phyloP scores from a whole-genome alignment of 2,329 filamentous ascomycete species.

The Chaetomium sp. region DNA sequence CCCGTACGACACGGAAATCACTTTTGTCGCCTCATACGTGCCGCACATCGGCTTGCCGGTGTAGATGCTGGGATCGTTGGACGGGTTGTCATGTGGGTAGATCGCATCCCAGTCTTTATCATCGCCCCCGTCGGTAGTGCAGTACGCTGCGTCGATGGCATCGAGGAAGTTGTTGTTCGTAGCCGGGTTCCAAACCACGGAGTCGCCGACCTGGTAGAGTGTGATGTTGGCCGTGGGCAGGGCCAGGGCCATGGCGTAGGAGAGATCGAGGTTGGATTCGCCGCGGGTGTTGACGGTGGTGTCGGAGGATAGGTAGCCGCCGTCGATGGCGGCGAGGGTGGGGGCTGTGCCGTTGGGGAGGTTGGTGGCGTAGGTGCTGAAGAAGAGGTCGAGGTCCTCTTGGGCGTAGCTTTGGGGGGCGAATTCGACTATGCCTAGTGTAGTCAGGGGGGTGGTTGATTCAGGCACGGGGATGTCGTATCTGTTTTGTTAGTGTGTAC shows the following conservation, averaged over 20 bases:
- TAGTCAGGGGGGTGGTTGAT: too few species aligned
- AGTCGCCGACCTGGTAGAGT: slow-evolving; percentile 17
- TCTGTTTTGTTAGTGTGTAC: too few species aligned
- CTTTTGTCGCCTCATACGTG: slow-evolving; percentile 39
- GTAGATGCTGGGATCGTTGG: slow-evolving; percentile 27
- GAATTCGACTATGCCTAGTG: slow-evolving; percentile 6
- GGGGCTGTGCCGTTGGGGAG: slow-evolving; percentile 4
- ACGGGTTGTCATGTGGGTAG: slow-evolving; percentile 35
- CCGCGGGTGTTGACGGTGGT: slow-evolving; percentile 1
- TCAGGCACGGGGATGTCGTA: background rate
- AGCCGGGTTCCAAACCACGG: slow-evolving; percentile 6
- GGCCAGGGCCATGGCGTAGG: slow-evolving; percentile 8
- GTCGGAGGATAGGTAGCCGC: background rate
- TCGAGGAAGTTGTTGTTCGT: slow-evolving; percentile 39
- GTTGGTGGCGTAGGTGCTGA: background rate
- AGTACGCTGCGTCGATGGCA: slow-evolving; percentile 42
- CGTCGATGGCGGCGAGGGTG: slow-evolving; percentile 2
- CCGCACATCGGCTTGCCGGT: slow-evolving; percentile 34
- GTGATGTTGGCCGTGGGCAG: too few species aligned
- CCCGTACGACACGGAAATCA: slow-evolving; percentile 49
- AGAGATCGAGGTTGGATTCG: slow-evolving; percentile 13
- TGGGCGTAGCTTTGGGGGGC: slow-evolving; percentile 6
- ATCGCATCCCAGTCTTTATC: slow-evolving; percentile 34
- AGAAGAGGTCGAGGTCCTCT: slow-evolving; percentile 6
- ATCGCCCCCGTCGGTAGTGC: slow-evolving; percentile 29